Evolutionary conservation across 225 moss, liverwort and hornwort species (phyloP), one percentile per base, ranked within the genome.

Genomic region (Anthoceros angustus): DNA sequence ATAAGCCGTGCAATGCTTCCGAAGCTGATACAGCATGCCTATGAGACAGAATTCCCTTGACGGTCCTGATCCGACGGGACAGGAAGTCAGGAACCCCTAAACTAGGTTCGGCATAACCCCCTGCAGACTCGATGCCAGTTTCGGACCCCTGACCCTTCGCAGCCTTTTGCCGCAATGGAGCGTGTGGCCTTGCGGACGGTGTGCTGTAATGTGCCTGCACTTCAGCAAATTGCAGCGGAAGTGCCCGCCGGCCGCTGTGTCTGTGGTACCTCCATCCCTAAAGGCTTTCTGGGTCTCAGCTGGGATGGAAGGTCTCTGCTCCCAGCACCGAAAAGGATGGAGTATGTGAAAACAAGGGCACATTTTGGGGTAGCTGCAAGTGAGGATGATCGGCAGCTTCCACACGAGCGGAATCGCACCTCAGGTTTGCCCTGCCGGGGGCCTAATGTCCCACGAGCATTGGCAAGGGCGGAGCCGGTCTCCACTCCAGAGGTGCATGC

Each of bases 381-480:
- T 5, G 11, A 11, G 16, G 6, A 32, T 32, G 32, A 32, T 32
- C 32, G 1, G 32, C 32, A 32, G 32, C 32, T 46, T 46, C 12
- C 45, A 46, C 16, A 2, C 2, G 16, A 46, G 45, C 45, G 2
- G 45, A 46, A 6, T 11, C 45, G 12, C 45, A 11, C 45, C 3
- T 46, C 5, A 16, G 11, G 45, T 46, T 46, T 16, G 45, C 45
- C 11, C 11, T 46, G 11, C 12, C 45, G 45, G 6, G 45, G 45
- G 16, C 11, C 45, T 5, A 16, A 46, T 16, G 45, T 11, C 11
- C 45, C 45, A 0, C 11, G 45, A 46, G 45, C 45, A 16, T 46
- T 62, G 25, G 71, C 77, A 64, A 74, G 83, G 66, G 83, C 83
- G 10, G 72, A 73, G 72, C 83, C 83, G 7, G 67, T 76, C 74